Evolutionary conservation across 2,329 filamentous ascomycete genomes (phyloP).

Genomic region (Fusarium falciforme): DNA sequence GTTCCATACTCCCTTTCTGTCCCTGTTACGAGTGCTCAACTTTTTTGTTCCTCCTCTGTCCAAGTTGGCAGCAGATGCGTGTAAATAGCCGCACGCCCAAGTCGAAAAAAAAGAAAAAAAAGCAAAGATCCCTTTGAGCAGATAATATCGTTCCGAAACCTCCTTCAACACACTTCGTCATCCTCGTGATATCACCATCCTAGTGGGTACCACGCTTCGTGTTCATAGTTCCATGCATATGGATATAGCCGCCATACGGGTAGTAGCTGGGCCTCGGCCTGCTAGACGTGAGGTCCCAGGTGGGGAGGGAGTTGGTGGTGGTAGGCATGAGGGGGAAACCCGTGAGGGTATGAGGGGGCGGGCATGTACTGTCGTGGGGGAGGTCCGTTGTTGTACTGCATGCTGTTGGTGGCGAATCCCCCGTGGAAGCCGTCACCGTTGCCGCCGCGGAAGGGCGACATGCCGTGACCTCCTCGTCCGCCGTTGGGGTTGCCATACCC

Average conservation of each 20-base stretch:
- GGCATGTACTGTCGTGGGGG: constrained; percentile 16
- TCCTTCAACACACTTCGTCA: neutral
- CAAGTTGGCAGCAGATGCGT: neutral
- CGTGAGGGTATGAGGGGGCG: constrained; percentile 4
- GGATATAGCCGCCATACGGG: neutral
- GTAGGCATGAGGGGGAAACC: constrained; percentile 16
- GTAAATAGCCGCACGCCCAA: neutral
- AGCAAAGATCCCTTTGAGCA: neutral
- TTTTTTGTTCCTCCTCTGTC: neutral
- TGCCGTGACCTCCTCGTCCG: constrained; percentile 11
- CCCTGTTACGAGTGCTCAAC: neutral
- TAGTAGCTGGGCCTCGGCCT: neutral
- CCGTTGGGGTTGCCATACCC: neutral
- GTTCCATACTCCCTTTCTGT: neutral
- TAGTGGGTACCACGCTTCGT: neutral
- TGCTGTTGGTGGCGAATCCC: neutral
- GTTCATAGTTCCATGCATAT: neutral
- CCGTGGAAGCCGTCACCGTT: constrained; percentile 4
- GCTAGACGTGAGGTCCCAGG: constrained; percentile 23
- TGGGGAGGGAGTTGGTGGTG: constrained; percentile 28
- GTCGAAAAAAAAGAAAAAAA: neutral
- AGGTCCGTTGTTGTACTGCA: constrained; percentile 4
- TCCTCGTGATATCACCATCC: neutral
- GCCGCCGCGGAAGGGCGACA: constrained; percentile 10
- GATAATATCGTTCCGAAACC: neutral